These are phyloP conservation scores for Aspergillus fructus DNA, from an alignment of 2,329 filamentous ascomycete species.

Conservation along the genomic window DNA sequence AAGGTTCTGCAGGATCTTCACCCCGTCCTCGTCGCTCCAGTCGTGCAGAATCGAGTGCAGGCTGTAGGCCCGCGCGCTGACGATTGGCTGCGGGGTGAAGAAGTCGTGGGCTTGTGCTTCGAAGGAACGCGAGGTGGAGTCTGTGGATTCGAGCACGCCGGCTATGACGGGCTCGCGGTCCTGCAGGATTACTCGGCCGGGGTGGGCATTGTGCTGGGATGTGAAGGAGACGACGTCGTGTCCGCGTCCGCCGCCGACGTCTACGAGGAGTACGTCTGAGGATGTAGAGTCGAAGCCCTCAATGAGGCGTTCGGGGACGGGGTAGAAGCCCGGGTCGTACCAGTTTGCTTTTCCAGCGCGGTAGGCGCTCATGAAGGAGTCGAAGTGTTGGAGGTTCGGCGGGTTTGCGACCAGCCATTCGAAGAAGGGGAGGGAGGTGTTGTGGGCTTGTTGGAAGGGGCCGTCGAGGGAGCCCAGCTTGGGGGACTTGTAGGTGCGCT, in stretches of 20 bases:
- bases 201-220: constrained; percentile 28
- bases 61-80: constrained; percentile 35
- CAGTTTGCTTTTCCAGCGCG: constrained; percentile 39
- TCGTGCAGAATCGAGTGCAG: constrained; percentile 39
- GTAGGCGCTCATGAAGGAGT: constrained; percentile 41
- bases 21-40: constrained; percentile 29
- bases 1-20: constrained; percentile 30
- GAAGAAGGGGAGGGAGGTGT: constrained; percentile 37
- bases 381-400: constrained; percentile 35
- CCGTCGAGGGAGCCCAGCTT: constrained; percentile 26
- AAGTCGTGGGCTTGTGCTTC: constrained; percentile 46
- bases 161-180: constrained; percentile 24
- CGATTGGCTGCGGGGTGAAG: constrained; percentile 46
- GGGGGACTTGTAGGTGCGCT: constrained; percentile 29
- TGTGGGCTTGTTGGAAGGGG: constrained; percentile 39
- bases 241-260: constrained; percentile 44
- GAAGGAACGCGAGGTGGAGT: constrained; percentile 14
- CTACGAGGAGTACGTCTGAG: constrained; percentile 34
- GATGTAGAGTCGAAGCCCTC: constrained; percentile 5
- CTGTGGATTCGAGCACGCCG: constrained; percentile 25
- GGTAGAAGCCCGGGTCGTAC: constrained; percentile 34
- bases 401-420: constrained; percentile 38
- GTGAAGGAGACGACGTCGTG: constrained; percentile 41
- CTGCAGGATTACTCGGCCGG: constrained; percentile 5
- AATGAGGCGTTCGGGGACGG: constrained; percentile 17